phyloP scores from a whole-genome alignment of 2,329 filamentous ascomycete species.

The Furcasterigmium sp. region DNA sequence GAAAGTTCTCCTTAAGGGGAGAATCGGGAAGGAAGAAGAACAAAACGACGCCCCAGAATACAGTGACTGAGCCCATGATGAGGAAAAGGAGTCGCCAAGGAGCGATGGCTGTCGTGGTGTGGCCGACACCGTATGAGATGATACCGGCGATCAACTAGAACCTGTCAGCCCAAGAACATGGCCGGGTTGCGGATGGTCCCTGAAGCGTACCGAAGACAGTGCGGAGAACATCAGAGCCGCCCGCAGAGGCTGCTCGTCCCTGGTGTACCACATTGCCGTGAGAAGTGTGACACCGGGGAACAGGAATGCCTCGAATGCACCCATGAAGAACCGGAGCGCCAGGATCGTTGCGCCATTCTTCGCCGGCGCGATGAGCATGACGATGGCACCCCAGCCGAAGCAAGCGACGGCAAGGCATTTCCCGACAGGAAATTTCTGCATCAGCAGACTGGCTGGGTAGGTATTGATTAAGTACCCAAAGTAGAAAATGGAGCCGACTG shows the following conservation, averaged over 20 bases:
- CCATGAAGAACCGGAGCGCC: conserved; percentile 50
- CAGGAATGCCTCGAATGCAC: conserved; percentile 49
- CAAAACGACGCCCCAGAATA: conserved; percentile 19
- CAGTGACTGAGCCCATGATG: conserved; percentile 25
- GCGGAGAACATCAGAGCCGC: conserved; percentile 7
- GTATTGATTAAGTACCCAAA: conserved; percentile 41
- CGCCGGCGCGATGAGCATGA: conserved; percentile 43
- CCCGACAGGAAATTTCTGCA: conserved; percentile 42
- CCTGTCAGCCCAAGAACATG: not conserved
- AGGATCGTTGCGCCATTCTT: conserved; percentile 49
- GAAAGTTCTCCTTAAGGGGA: conserved; percentile 12
- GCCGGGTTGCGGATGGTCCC: not conserved
- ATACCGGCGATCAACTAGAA: conserved; percentile 16
- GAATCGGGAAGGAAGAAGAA: conserved; percentile 15
- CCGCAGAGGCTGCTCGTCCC: conserved; percentile 2
- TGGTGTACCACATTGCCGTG: conserved; percentile 48
- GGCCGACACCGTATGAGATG: conserved; percentile 27
- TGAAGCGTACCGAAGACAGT: conserved; percentile 8
- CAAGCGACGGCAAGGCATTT: conserved; percentile 38
- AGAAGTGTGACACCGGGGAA: conserved; percentile 55
- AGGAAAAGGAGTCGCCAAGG: conserved; percentile 29
- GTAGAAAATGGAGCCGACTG: conserved; percentile 42
- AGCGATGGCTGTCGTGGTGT: conserved; percentile 18
- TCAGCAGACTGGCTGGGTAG: conserved; percentile 36
- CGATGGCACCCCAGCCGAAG: conserved; percentile 41